Evolutionary conservation across 2,329 filamentous ascomycete genomes (phyloP).

Genomic region (Cyanodermella asteris): DNA sequence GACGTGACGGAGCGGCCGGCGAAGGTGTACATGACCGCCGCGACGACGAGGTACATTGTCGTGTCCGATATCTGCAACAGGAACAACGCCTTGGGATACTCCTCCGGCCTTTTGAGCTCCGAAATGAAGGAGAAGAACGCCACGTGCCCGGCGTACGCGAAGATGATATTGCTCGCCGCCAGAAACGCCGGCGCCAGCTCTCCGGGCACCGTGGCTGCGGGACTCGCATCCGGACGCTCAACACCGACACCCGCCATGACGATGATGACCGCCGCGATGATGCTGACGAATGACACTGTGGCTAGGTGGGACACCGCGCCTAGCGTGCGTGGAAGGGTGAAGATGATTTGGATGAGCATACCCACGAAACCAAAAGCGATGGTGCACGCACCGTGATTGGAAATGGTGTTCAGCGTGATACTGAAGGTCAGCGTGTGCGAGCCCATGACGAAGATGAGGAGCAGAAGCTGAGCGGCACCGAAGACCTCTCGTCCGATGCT

Average conservation of each 20-base stretch:
- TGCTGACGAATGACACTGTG: conserved; percentile 40
- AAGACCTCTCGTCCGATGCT: conserved; percentile 38
- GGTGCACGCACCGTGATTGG: conserved; percentile 38
- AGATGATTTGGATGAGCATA: conserved; percentile 33
- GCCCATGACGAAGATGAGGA: conserved; percentile 46
- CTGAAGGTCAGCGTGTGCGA: conserved; percentile 51
- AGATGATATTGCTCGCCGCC: conserved; percentile 45
- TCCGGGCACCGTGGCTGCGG: conserved; percentile 19
- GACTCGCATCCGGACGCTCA: conserved; percentile 16
- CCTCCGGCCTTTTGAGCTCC: conserved; percentile 38
- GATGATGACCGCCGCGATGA: conserved; percentile 39
- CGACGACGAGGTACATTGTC: conserved; percentile 41
- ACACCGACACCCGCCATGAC: conserved; percentile 45
- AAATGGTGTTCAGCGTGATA: conserved; percentile 45
- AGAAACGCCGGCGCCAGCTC: conserved; percentile 35
- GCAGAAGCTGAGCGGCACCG: conserved; percentile 37
- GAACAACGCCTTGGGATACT: conserved; percentile 41
- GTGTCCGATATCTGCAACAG: conserved; percentile 38
- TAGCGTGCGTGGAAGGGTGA: conserved; percentile 39
- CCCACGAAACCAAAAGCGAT: conserved; percentile 42
- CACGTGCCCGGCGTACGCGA: conserved; percentile 48
- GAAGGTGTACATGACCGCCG: conserved; percentile 46
- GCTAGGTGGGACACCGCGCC: conserved; percentile 41
- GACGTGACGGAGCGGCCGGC: conserved; percentile 38
- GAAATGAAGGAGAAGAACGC: conserved; percentile 46